These are phyloP conservation scores for Vicia faba DNA, from an alignment of 306 rosid genomes.

Conservation along the genomic window DNA sequence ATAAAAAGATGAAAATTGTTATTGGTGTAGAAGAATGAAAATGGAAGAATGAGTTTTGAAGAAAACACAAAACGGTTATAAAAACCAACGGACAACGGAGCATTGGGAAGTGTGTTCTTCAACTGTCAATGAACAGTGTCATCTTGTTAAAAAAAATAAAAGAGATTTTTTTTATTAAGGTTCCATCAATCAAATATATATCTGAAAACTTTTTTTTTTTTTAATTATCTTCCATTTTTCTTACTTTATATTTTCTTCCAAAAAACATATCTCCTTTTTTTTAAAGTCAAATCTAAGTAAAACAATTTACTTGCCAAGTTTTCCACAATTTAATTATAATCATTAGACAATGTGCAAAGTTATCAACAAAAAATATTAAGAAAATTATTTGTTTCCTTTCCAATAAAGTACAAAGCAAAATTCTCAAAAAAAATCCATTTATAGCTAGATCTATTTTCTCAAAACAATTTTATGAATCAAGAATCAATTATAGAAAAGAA, in stretches of 20 bases:
- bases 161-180: constrained; percentile 46
- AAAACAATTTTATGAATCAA: constrained; percentile 30
- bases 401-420: not conserved
- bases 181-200: constrained; percentile 55
- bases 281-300: constrained; percentile 61
- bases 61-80: constrained; percentile 23
- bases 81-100: constrained; percentile 47
- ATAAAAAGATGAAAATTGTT: not conserved
- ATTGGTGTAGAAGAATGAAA: constrained; percentile 21
- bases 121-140: constrained; percentile 49
- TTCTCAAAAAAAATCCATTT: constrained; percentile 10
- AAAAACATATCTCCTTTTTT: constrained; percentile 42
- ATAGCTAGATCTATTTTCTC: constrained; percentile 25
- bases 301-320: constrained; percentile 24
- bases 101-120: constrained; percentile 67
- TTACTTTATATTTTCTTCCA: constrained; percentile 39
- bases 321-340: constrained; percentile 27
- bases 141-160: constrained; percentile 36
- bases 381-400: not conserved
- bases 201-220: constrained; percentile 6
- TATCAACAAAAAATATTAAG: not conserved
- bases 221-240: not conserved
- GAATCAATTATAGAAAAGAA: not conserved
- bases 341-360: not conserved
- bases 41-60: constrained; percentile 35